phyloP scores from a whole-genome alignment of 1,284 basidiomycete genomes.

The Ceratobasidium sp. region DNA sequence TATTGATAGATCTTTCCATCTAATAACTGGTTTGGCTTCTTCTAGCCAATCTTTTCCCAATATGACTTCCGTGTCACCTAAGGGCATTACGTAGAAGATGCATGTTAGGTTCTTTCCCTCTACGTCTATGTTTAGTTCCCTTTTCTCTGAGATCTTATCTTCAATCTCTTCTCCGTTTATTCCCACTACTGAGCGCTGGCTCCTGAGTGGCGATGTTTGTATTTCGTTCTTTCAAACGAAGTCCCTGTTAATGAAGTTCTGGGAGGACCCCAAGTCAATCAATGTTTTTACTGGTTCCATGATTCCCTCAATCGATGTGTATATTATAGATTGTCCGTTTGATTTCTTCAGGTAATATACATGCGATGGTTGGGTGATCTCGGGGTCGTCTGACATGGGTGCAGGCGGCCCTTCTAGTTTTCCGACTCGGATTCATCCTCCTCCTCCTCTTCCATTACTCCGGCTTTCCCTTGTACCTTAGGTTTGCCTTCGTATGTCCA shows the following conservation, averaged over 20 bases:
- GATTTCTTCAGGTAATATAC: slow-evolving; percentile 16
- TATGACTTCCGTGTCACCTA: neutral
- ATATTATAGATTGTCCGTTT: neutral
- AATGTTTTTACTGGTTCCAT: slow-evolving; percentile 13
- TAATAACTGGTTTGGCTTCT: slow-evolving; percentile 14
- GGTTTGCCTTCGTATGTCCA: neutral
- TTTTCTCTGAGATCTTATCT: neutral
- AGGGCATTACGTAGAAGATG: slow-evolving; percentile 1
- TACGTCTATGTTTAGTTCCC: neutral
- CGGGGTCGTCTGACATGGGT: neutral
- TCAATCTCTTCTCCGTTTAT: neutral
- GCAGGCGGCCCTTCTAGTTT: neutral
- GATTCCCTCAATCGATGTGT: slow-evolving; percentile 14
- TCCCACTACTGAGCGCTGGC: neutral
- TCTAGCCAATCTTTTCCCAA: slow-evolving; percentile 18
- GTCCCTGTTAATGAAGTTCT: slow-evolving; percentile 5
- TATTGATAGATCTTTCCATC: neutral
- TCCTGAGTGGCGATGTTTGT: neutral
- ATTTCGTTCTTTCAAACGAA: neutral
- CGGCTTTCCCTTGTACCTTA: neutral
- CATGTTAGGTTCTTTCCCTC: neutral
- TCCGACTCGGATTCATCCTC: neutral
- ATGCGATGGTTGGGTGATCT: neutral
- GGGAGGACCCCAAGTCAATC: slow-evolving; percentile 17
- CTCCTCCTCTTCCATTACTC: neutral